Percentiles rank a stretch among this genome's conserved stretches.
Conservation (phyloP, 148 eudicot species). For the Vaccinium myrtillus region DNA sequence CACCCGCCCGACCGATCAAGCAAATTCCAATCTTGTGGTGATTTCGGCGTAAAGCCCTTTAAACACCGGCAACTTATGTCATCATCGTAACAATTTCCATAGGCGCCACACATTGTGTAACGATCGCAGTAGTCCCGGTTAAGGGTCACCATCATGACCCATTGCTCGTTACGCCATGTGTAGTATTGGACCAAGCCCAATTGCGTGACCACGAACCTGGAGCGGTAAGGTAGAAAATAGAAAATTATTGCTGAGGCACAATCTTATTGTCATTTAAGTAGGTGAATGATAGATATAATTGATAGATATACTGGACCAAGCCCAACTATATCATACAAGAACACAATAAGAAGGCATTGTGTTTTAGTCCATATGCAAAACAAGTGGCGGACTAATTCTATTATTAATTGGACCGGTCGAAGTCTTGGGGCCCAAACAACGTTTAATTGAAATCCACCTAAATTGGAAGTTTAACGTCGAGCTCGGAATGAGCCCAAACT, state of each 20-base stretch:
- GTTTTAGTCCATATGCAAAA: not conserved
- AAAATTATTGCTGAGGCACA: not conserved
- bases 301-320: too few relatives aligned
- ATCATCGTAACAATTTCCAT: slow-evolving; percentile 20
- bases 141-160: slow-evolving; percentile 10
- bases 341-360: not conserved
- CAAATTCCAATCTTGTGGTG: slow-evolving; percentile 17
- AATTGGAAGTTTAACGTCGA: too few relatives aligned
- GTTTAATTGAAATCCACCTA: too few relatives aligned
- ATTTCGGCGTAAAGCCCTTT: slow-evolving; percentile 23
- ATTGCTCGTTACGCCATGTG: slow-evolving; percentile 2
- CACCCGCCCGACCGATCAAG: slow-evolving; percentile 15
- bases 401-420: too few relatives aligned
- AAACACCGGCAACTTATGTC: slow-evolving; percentile 22
- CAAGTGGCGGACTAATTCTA: too few relatives aligned
- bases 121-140: slow-evolving; percentile 23
- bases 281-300: not conserved
- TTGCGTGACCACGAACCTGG: slow-evolving; percentile 8
- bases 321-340: too few relatives aligned
- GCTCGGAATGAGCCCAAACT: too few relatives aligned
- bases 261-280: not conserved
- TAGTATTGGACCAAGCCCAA: slow-evolving; percentile 12
- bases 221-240: not conserved
- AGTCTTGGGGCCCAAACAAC: too few relatives aligned
- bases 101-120: slow-evolving; percentile 26